Evolutionary conservation across 2,329 filamentous ascomycete species (phyloP), one percentile per base, ranked within the genome.

Genomic region (Cercospora canescens): DNA sequence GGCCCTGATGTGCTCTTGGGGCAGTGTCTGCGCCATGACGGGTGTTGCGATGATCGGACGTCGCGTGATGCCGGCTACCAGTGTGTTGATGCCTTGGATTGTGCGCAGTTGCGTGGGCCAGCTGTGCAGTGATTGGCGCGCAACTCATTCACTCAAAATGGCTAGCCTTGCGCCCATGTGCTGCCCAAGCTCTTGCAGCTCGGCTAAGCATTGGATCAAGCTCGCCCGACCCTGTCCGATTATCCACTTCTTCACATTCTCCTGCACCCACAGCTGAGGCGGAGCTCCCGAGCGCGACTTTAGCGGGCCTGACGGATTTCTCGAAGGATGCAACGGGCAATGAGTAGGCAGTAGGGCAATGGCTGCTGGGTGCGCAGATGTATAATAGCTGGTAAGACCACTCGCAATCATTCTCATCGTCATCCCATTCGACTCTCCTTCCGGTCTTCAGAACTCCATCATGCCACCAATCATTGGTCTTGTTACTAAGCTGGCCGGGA

Each of bases 1-100:
- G 21, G 74, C 70, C 18, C 69, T 68, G 18, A 75, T 55, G 16
- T 75, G 70, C 24, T 76, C 74, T 48, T 71, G 70, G 18, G 72
- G 69, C 24, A 73, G 35, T 39, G 60, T 56, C 24, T 62, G 67
- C 32, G 65, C 66, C 65, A 69, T 71, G 54, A 35, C 21, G 32
- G 30, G 28, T 12, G 52, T 37, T 50, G 52, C n/a, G 18, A 21
- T 55, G n/a, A 18, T 52, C 28, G 14, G 6, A 55, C 41, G 32
- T 35, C 35, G 24, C 26, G 30, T 39, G 14, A 30, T 60, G n/a
- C 9, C 34, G 64, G 32, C 14, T 4, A n/a, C n/a, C n/a, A n/a
- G 60, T 64, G 63, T 63, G 26, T 57, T 45, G 59, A 34, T 60
- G 64, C 59, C 59, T 62, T 28, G 21, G 26, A 34, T 45, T 6